Evolutionary conservation across 441 rosid species (phyloP).

Genomic region (Rhodomyrtus psidioides): DNA sequence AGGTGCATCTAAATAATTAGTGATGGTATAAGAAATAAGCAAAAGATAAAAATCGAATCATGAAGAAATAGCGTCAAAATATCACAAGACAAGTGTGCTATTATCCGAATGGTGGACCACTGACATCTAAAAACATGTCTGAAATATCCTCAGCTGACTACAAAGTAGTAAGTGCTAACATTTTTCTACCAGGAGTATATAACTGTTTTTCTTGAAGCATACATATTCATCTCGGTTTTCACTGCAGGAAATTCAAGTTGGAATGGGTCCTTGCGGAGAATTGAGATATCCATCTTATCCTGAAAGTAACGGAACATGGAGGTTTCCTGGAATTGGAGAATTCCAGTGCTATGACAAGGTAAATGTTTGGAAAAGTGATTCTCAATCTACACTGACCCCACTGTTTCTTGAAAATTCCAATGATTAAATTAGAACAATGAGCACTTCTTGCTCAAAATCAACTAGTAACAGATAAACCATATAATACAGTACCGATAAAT

Average conservation of each 20-base stretch:
- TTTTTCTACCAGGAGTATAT: background rate
- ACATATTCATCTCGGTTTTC: background rate
- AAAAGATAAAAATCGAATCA: background rate
- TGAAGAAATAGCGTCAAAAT: background rate
- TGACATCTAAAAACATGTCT: background rate
- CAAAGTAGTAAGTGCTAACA: background rate
- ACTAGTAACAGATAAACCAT: background rate
- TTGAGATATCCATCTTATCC: slow-evolving; percentile 91
- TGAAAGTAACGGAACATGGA: slow-evolving; percentile 94
- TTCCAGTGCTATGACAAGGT: slow-evolving; percentile 97
- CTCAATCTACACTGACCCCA: background rate
- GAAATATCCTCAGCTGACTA: background rate
- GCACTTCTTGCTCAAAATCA: background rate
- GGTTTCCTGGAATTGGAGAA: slow-evolving; percentile 93
- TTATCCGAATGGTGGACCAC: background rate
- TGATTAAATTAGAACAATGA: background rate
- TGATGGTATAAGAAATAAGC: background rate
- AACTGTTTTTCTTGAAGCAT: background rate
- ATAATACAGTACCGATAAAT: background rate
- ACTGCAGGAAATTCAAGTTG: slow-evolving; percentile 91
- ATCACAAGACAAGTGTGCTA: background rate
- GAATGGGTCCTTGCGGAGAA: slow-evolving; percentile 97
- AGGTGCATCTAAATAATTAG: background rate
- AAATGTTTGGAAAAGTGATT: background rate
- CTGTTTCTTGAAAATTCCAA: background rate